Conservation (phyloP, 352 stramenopile genomes). For the Phytophthora lateralis region DNA sequence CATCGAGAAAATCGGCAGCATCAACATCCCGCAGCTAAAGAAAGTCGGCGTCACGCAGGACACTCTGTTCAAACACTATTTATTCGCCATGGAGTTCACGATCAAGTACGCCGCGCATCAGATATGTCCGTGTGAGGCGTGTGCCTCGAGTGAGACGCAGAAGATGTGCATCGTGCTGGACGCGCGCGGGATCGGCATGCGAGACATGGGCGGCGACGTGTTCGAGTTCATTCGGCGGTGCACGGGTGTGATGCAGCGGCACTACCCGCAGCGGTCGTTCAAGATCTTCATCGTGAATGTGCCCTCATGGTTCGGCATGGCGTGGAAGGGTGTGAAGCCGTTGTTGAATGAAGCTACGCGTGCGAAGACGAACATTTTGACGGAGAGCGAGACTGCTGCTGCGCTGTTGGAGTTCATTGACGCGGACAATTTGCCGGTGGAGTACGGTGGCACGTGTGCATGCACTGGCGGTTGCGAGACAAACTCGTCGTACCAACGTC, state of each 20-base stretch:
- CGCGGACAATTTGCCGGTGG: slow-evolving; percentile 62
- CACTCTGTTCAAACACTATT: slow-evolving; percentile 83
- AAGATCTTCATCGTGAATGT: slow-evolving; percentile 94
- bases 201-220: slow-evolving; percentile 73
- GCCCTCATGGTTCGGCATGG: slow-evolving; percentile 91
- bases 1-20: slow-evolving; percentile 80
- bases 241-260: slow-evolving; percentile 82
- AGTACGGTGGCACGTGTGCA: slow-evolving; percentile 72
- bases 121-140: slow-evolving; percentile 61
- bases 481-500: slow-evolving; percentile 68
- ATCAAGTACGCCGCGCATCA: slow-evolving; percentile 74
- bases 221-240: slow-evolving; percentile 86
- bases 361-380: slow-evolving; percentile 89
- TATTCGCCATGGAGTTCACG: slow-evolving; percentile 87
- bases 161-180: slow-evolving; percentile 85
- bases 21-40: slow-evolving; percentile 84
- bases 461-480: slow-evolving; percentile 71
- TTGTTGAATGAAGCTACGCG: slow-evolving; percentile 88
- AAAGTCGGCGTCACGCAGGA: slow-evolving; percentile 67
- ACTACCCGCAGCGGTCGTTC: slow-evolving; percentile 89
- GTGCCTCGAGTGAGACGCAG: slow-evolving; percentile 63
- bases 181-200: slow-evolving; percentile 73
- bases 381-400: slow-evolving; percentile 57
- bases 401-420: slow-evolving; percentile 68
- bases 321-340: slow-evolving; percentile 90